Base-by-base conservation (phyloP, 495 filamentous ascomycete species). In the Aspergillus conjunctus region DNA sequence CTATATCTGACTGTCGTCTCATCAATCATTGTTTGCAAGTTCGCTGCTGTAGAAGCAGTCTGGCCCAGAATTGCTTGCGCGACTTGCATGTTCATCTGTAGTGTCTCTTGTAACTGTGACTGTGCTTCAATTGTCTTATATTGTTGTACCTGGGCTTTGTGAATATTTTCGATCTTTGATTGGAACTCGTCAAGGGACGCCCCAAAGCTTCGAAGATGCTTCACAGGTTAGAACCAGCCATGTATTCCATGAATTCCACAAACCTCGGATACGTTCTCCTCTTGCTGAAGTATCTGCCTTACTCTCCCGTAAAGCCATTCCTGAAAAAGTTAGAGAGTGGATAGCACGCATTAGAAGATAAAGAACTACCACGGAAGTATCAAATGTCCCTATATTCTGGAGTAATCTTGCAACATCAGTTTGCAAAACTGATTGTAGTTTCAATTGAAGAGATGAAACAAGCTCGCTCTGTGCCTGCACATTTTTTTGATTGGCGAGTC, bases 21-120 rank as follows among this genome's bases (percentile, higher is more conserved):
- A 1, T 82, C 73, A 11, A 83, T 70, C 22, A 68, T 65, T 12
- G 67, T 48, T 51, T 78, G 75, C 6, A 84, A 56, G 58, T 77
- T 72, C n/a, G 70, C 67, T 18, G 79, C 77, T 10, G 73, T 65
- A 2, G 69, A 63, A 32, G 69, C 69, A 15, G 72, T 57, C 51
- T 77, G 72, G 18, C 74, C 73, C 14, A 82, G 59, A 12, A 83
- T 63, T 21, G 72, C 65, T 41, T 75, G 73, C 4, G 75, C 75
- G 12, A 75, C 54, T 22, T 71, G 66, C 46, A 76, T 67, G 11
- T 73, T 71, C 12, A 56, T 59, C 43, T 76, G 66, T 12, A 77
- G 66, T 7, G 58, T 64, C 41, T 77, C 63, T 44, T 81, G 75
- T 10, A 71, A 59, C 20, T 66, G 65, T 3, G 74, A 69, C 22